phyloP scores from a whole-genome alignment of 768 basidiomycete species.

The Boletus pseudopeckii region DNA sequence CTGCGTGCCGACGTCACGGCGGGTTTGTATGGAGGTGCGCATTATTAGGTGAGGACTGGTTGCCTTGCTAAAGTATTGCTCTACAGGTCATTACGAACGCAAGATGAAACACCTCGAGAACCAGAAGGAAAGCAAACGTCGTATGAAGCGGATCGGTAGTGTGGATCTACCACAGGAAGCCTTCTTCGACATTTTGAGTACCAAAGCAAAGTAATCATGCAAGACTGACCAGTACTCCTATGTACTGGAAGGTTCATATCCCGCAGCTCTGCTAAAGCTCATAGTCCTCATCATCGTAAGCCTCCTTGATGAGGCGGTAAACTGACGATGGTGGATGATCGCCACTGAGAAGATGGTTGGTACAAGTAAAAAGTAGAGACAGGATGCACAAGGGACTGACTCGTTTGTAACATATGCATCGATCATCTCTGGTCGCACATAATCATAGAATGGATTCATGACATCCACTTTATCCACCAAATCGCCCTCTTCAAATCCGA shows the following conservation, averaged over 20 bases:
- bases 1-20: conserved; percentile 91
- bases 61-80: background rate
- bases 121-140: conserved; percentile 90
- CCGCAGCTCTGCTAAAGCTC: conserved; percentile 43
- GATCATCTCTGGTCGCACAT: conserved; percentile 88
- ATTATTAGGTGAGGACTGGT: background rate
- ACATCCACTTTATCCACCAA: conserved; percentile 88
- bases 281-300: conserved; percentile 93
- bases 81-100: conserved; percentile 80
- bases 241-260: background rate
- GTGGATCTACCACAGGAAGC: conserved; percentile 94
- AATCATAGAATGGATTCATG: conserved; percentile 95
- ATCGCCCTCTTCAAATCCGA: conserved; percentile 72
- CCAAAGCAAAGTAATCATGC: conserved; percentile 37
- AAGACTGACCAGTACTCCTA: background rate
- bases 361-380: background rate
- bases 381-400: conserved; percentile 49
- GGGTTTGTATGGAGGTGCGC: conserved; percentile 81
- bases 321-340: conserved; percentile 96
- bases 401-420: conserved; percentile 96
- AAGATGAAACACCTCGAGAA: conserved; percentile 86
- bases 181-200: conserved; percentile 85
- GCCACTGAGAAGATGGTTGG: conserved; percentile 51
- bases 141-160: conserved; percentile 83
- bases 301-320: conserved; percentile 87